Evolutionary conservation across 352 stramenopile species (phyloP).

Genomic region (Globisporangium acanthophoron): DNA sequence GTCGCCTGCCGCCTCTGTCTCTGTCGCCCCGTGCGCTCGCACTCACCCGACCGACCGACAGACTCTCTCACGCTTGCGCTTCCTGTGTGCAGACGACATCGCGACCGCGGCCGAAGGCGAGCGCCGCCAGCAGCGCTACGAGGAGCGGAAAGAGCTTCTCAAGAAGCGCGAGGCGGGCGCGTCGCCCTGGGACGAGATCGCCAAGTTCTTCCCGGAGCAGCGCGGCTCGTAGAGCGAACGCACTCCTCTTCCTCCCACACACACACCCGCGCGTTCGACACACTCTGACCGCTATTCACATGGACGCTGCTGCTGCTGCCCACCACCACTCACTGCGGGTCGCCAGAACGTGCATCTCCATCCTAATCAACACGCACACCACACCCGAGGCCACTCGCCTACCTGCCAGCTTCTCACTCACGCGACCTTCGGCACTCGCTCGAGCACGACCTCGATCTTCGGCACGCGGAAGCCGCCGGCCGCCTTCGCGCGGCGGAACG

Average conservation of each 20-base stretch:
- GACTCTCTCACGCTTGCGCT: background rate
- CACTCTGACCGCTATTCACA: conserved; percentile 4
- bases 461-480: conserved; percentile 54
- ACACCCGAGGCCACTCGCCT: background rate
- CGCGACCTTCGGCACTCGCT: conserved; percentile 28
- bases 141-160: conserved; percentile 46
- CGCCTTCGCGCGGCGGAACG: conserved; percentile 45
- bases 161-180: conserved; percentile 1
- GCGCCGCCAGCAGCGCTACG: conserved; percentile 52
- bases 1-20: conserved; percentile 3
- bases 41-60: background rate
- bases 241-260: background rate
- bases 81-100: conserved; percentile 64
- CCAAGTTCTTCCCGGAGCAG: conserved; percentile 4
- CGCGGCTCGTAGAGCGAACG: background rate
- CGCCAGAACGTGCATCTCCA: background rate
- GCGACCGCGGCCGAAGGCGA: conserved; percentile 74
- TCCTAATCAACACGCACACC: background rate
- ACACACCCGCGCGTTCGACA: background rate
- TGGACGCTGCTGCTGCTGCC: background rate
- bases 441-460: conserved; percentile 63
- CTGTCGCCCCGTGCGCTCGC: background rate
- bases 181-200: conserved; percentile 6
- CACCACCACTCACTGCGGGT: too few species aligned
- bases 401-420: conserved; percentile 17